Evolutionary conservation across 179 eudicot species (phyloP).

Genomic region (Beta corolliflora): DNA sequence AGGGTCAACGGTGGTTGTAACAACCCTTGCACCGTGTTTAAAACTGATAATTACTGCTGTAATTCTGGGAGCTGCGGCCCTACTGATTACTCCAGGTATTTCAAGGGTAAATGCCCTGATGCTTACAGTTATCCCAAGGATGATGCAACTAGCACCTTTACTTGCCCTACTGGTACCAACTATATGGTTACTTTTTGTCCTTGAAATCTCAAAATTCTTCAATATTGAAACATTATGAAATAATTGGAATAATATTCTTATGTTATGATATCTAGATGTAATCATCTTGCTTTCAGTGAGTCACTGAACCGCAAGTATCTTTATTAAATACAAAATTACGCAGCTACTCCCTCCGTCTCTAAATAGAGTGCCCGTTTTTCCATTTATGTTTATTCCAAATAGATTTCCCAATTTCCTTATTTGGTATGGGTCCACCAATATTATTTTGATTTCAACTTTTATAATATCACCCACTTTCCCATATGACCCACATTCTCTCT

Average conservation of each 20-base stretch:
- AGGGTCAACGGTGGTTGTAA: conserved; percentile 35
- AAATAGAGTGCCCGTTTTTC: too few relatives aligned
- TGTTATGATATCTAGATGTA: too few relatives aligned
- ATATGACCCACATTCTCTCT: too few relatives aligned
- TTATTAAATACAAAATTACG: too few relatives aligned
- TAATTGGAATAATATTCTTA: background rate
- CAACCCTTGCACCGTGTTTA: conserved; percentile 45
- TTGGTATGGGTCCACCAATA: too few relatives aligned
- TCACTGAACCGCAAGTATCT: background rate
- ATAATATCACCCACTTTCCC: too few relatives aligned
- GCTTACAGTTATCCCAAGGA: conserved; percentile 52
- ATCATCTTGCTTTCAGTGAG: background rate
- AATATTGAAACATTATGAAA: background rate
- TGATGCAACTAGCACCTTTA: conserved; percentile 43
- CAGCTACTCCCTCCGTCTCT: too few relatives aligned
- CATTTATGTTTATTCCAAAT: too few relatives aligned
- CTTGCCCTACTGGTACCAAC: conserved; percentile 47
- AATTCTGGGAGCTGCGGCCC: conserved; percentile 28
- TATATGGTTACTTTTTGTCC: conserved; percentile 39
- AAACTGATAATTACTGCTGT: conserved; percentile 38
- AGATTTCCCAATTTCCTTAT: too few relatives aligned
- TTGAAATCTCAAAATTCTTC: background rate
- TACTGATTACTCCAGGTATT: conserved; percentile 32
- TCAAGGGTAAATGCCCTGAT: conserved; percentile 32
- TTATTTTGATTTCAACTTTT: too few relatives aligned